Conservation (phyloP, 768 basidiomycete species). For the Suillus subalutaceus region DNA sequence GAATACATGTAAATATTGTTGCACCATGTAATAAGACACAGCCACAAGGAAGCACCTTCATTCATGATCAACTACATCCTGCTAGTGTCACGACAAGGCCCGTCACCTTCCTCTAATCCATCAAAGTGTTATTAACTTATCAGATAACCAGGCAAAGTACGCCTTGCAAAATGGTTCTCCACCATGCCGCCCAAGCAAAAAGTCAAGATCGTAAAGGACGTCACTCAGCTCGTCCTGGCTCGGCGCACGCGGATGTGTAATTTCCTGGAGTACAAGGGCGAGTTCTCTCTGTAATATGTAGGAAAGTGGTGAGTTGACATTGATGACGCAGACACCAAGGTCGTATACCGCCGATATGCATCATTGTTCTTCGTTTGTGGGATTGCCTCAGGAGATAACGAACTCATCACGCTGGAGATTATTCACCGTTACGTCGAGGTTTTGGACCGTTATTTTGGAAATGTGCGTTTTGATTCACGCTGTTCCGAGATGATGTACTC, state of each 20-base stretch:
- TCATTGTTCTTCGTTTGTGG: conserved; percentile 95
- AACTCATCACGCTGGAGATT: conserved; percentile 88
- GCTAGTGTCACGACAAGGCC: conserved; percentile 90
- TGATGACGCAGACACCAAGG: conserved; percentile 63
- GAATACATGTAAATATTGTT: background rate
- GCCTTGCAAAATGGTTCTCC: conserved; percentile 95
- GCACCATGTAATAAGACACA: conserved; percentile 16
- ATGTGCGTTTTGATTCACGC: conserved; percentile 30
- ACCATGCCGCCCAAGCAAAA: conserved; percentile 82
- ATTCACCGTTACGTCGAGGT: conserved; percentile 94
- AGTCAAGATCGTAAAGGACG: conserved; percentile 92
- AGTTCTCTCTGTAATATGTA: conserved; percentile 35
- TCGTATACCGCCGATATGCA: conserved; percentile 94
- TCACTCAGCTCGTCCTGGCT: conserved; percentile 89
- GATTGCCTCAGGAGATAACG: conserved; percentile 83
- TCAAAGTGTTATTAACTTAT: conserved; percentile 16
- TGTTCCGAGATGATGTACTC: background rate
- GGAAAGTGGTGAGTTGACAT: background rate
- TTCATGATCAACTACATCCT: conserved; percentile 91
- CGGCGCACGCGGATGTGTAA: conserved; percentile 93
- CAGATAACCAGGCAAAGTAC: conserved; percentile 72
- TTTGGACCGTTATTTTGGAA: conserved; percentile 64
- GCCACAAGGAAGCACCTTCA: conserved; percentile 22
- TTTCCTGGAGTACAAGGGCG: conserved; percentile 95
- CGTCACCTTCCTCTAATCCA: conserved; percentile 26